Evolutionary conservation across 148 eudicot genomes (phyloP), one percentile per base, ranked within the genome.

Genomic region (Simmondsia chinensis): DNA sequence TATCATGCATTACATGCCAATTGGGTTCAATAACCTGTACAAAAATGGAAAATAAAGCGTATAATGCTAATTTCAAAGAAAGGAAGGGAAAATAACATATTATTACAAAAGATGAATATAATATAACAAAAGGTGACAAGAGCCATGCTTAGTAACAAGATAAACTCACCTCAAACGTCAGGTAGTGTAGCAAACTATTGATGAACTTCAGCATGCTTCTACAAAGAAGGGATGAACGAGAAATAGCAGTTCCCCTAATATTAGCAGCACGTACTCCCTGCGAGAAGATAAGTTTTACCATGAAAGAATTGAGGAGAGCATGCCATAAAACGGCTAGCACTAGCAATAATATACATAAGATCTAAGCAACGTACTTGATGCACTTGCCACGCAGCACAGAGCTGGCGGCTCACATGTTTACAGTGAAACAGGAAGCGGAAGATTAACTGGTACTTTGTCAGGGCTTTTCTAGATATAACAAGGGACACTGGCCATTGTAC

Each of bases 401-500:
- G 95, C 74, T 91, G 97, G 52, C 97, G 73, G 39, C 75, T 74
- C 47, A 91, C 97, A 52, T 85, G 84, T 62, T 91, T 91, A 63
- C 97, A 91, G 67, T 85, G 95, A 71, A 91, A 91, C 54, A 91
- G 65, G 59, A 79, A 79, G 45, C 93, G 80, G 54, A 91, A 91
- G 46, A 91, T 85, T 56, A 91, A 65, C 80, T 91, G 97, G 52
- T 91, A 91, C 66, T 91, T 85, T 45, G 94, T 85, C 50, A 85
- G 66, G 38, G 97, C 82, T 56, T 91, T 91, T 59, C 83, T 69
- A 51, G 97, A 91, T 65, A 85, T 76, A 30, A 91, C 93, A 65
- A 91, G 93, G 16, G 97, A 91, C 71, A 91, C 28, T 50, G 95
- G 97, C 95, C 97, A 91, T 50, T 72, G 85, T 46, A 79, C 94